phyloP scores from a whole-genome alignment of 202 grass and related monocot species.

The Alloteropsis angusta region DNA sequence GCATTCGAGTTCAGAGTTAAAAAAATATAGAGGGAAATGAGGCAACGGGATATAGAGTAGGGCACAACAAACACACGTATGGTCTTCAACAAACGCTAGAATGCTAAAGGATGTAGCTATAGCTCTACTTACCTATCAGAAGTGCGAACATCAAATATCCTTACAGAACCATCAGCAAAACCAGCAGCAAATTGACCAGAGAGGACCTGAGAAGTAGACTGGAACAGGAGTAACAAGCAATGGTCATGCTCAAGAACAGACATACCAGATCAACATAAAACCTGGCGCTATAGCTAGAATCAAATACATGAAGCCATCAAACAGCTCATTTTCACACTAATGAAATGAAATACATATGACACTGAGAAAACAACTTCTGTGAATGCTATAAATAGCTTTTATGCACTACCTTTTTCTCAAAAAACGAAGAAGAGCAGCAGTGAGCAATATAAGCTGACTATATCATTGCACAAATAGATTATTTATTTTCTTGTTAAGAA shows the following conservation, averaged over 20 bases:
- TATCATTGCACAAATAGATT: not conserved
- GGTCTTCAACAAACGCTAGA: not conserved
- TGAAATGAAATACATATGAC: not conserved
- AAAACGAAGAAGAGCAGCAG: too few relatives aligned
- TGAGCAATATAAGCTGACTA: not conserved
- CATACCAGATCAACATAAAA: not conserved
- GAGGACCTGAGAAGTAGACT: conserved; percentile 75
- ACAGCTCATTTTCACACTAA: not conserved
- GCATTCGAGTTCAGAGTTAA: not conserved
- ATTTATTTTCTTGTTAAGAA: not conserved
- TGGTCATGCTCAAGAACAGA: not conserved
- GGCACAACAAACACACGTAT: conserved; percentile 7
- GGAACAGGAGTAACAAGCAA: conserved; percentile 38
- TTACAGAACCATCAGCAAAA: conserved; percentile 67
- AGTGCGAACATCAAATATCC: conserved; percentile 85
- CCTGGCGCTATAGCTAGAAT: conserved; percentile 6
- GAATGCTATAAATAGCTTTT: too few relatives aligned
- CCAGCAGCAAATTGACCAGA: conserved; percentile 64
- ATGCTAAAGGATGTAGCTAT: conserved; percentile 5
- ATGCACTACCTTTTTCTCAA: too few relatives aligned
- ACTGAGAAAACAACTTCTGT: not conserved
- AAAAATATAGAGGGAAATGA: not conserved
- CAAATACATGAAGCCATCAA: conserved; percentile 6
- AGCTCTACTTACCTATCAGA: conserved; percentile 46
- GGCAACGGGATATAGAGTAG: not conserved